Conservation (phyloP, 2,329 filamentous ascomycete genomes). For the Amauroascus verrucosus region DNA sequence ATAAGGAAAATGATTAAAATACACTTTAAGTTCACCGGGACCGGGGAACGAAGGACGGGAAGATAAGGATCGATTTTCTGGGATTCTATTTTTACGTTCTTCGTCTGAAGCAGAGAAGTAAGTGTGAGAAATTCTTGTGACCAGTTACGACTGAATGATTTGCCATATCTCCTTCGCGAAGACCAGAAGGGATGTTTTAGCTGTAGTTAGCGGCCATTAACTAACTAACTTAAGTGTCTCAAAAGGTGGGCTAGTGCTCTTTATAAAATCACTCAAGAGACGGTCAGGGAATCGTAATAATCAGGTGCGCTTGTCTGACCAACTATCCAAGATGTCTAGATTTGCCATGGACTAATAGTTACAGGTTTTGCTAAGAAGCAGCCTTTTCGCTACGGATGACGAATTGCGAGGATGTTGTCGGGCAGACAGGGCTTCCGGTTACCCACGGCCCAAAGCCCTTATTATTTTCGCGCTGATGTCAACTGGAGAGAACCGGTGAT, state of each 20-base stretch:
- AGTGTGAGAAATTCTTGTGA: neutral
- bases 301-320: neutral
- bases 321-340: neutral
- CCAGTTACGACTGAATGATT: neutral
- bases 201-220: too few relatives aligned
- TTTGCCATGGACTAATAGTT: too few relatives aligned
- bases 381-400: too few relatives aligned
- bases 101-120: neutral
- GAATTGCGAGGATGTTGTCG: neutral
- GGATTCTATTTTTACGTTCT: neutral
- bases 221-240: too few relatives aligned
- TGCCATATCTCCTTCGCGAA: neutral
- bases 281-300: too few relatives aligned
- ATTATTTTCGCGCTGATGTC: too few relatives aligned
- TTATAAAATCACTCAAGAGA: too few relatives aligned
- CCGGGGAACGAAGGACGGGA: conserved; percentile 4
- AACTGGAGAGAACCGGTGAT: too few relatives aligned
- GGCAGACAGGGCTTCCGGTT: conserved; percentile 6
- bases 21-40: conserved; percentile 1
- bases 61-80: conserved; percentile 1
- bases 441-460: too few relatives aligned
- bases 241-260: too few relatives aligned
- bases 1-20: conserved; percentile 1
- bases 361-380: too few relatives aligned
- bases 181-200: too few relatives aligned